Base-by-base conservation (phyloP, 495 filamentous ascomycete genomes). In the Penicillium bovifimosum region DNA sequence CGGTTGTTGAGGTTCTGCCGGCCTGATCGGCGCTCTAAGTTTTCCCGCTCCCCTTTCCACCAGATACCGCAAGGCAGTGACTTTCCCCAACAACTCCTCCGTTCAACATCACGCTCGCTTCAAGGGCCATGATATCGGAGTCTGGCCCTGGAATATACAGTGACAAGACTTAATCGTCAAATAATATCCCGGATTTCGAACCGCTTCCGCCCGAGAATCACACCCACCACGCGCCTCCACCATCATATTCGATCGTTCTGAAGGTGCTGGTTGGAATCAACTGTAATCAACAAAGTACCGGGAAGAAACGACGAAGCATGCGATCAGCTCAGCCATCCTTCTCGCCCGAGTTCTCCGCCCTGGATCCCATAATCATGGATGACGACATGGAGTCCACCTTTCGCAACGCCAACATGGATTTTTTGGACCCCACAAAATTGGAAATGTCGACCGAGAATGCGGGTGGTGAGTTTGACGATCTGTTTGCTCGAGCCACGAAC, bases 321-420 rank as follows among this genome's bases (percentile, higher is more conserved):
- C 68, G 70, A 68, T 62, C 70, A 33, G 49, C 59, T 36, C 70
- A 73, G 61, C 58, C 58, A 17, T 54, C 65, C 14, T 72, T 71
- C 46, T 75, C 72, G 33, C 71, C 74, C 54, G 60, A 63, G 33
- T 73, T 74, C 47, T 59, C 72, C 58, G 39, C 66, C 35, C 53
- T 76, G 53, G 74, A 76, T 43, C 74, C 74, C 29, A 68, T 75
- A 41, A 71, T 75, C 41, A 64, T 76, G 53, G 72, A 75, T 60
- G 71, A 72, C 60, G 72, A 76, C 20, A 74, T 76, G 70, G 69
- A 73, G 47, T 65, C 68, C 42, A 56, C 66, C 35, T 76, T 73
- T 44, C 63, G 62, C 40, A 64, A 71, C 41, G 59, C 68, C 47
- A 68, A 74, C 44, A 69, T 76, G 63, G 71, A 75, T 35, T 76